Evolutionary conservation across 2,329 filamentous ascomycete species (phyloP), one percentile per base, ranked within the genome.

Genomic region (Plenodomus lindquistii): DNA sequence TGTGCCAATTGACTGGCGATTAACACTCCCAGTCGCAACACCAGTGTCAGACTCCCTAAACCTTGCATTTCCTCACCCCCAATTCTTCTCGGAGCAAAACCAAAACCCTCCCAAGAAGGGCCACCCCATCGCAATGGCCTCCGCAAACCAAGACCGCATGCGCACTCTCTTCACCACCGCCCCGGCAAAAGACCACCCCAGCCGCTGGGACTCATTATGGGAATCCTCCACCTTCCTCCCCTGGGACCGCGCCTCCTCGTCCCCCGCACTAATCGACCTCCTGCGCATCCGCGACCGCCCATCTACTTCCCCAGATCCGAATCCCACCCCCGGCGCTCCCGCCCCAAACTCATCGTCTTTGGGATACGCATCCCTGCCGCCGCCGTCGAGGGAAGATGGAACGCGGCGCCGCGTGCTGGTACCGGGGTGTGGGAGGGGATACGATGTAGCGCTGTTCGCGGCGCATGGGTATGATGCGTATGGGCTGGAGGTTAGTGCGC

Each of bases 351-450:
- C 43, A 36, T 21, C 37, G 15, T 55, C 39, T 7, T 27, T 27
- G 17, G 46, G 42, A 16, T 53, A 45, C 19, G 24, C 22, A 6
- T 47, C 34, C 18, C 49, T 57, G 1, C 43, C 51, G 1, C 63
- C 66, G 3, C 43, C 64, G 2, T 17, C 60, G 9, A 48, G 27
- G 1, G 8, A 43, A 0, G 59, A 60, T 22, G 62, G 63, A 46
- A 71, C 21, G 61, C 75, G 70, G 46, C 82, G 81, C 59, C 77
- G 76, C 47, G 90, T 86, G 1, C 76, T 95, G 8, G 87, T 96
- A 0, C 88, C 91, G 0, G 91, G 90, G 4, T 96, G 91, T 71
- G 91, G 91, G 0, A 81, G 83, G 39, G 91, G 91, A 4, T 87
- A 94, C 65, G 91, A 96, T 73, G 88, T 91, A 1, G 77, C 90